A percentile compares a stretch with the other conserved stretches of the same genome.
Conservation (phyloP, 805 yeast genomes). For the Pichia phayaonensis region DNA sequence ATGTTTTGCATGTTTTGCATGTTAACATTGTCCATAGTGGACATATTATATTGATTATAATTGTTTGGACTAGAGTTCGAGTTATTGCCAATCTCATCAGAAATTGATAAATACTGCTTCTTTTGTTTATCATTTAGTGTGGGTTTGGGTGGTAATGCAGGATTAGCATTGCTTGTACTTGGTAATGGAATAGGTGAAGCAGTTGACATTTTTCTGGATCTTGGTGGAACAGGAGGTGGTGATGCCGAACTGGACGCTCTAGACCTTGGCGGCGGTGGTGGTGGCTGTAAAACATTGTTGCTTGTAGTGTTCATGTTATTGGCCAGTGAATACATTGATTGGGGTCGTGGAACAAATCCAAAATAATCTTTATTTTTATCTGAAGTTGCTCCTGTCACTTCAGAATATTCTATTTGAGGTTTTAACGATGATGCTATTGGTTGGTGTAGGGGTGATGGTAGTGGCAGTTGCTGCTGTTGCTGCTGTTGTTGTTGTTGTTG, state of each 20-base stretch:
- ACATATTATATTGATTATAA: neutral
- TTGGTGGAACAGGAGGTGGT: conserved; percentile 20
- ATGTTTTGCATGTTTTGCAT: neutral
- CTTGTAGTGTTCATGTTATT: neutral
- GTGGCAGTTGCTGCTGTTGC: neutral
- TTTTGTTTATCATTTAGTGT: conserved; percentile 21
- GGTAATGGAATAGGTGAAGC: conserved; percentile 10
- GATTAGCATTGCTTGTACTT: conserved; percentile 7
- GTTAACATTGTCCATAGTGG: neutral
- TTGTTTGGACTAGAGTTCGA: neutral
- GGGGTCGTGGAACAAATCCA: conserved; percentile 1
- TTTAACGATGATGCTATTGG: neutral
- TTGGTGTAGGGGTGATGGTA: conserved; percentile 4
- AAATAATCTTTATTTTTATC: conserved; percentile 1
- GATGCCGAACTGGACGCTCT: conserved; percentile 14
- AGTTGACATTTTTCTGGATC: conserved; percentile 22
- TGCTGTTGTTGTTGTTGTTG: neutral
- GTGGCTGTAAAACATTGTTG: neutral
- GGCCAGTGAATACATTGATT: neutral
- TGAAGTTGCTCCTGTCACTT: neutral
- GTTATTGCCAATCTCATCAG: conserved; percentile 6
- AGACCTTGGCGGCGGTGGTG: conserved; percentile 23
- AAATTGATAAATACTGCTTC: conserved; percentile 21
- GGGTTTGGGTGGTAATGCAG: conserved; percentile 27
- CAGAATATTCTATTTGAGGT: neutral